Percentiles rank a stretch among this genome's conserved stretches.
Evolutionary conservation across 768 basidiomycete species (phyloP).

Genomic region (Leucosporidium yakuticum): DNA sequence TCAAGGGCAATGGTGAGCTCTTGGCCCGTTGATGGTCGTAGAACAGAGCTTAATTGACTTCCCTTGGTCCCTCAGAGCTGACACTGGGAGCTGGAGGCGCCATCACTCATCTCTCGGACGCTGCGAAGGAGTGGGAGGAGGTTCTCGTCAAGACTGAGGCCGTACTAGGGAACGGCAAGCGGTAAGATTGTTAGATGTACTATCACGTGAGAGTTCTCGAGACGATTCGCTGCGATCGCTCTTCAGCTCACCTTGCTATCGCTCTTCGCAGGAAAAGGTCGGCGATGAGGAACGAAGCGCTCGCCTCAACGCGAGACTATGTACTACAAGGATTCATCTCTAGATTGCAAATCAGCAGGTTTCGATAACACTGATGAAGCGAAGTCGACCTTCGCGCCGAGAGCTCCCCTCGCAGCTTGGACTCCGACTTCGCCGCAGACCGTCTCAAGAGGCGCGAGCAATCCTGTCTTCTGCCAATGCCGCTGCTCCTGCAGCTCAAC

Average conservation of each 20-base stretch:
- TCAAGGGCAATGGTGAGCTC: constrained; percentile 22
- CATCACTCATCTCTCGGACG: constrained; percentile 84
- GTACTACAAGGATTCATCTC: neutral
- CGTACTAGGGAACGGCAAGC: constrained; percentile 33
- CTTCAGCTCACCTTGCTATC: neutral
- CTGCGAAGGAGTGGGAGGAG: constrained; percentile 87
- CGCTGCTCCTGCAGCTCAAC: too few relatives aligned
- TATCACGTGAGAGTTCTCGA: neutral
- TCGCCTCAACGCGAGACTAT: neutral
- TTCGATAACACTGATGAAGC: too few relatives aligned
- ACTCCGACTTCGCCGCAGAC: too few relatives aligned
- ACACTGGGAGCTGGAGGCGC: constrained; percentile 86
- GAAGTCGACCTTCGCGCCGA: too few relatives aligned
- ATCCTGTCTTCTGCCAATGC: too few relatives aligned
- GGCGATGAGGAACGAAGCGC: neutral
- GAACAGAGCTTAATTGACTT: neutral
- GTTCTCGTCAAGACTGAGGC: constrained; percentile 69
- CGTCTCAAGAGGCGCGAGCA: too few relatives aligned
- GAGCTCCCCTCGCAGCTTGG: too few relatives aligned
- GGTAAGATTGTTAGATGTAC: neutral
- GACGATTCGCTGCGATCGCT: neutral
- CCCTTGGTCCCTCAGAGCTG: constrained; percentile 32
- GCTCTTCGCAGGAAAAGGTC: neutral
- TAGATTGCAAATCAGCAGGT: neutral
- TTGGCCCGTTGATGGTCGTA: constrained; percentile 9